Base-by-base conservation (phyloP, 306 rosid genomes). In the Vigna mungo region DNA sequence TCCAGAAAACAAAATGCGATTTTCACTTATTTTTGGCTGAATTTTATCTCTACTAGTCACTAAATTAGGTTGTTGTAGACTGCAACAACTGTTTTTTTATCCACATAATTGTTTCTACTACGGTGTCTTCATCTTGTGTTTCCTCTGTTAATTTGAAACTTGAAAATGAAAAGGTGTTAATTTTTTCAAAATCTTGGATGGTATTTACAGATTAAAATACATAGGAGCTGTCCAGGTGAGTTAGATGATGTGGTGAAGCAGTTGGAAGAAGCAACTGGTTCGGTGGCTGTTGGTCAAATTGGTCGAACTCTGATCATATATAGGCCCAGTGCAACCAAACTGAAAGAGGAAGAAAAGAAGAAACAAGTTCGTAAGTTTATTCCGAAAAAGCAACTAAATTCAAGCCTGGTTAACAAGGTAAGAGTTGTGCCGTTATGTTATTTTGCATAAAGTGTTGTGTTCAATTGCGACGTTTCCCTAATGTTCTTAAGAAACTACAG, bases 261-360 rank as follows among this genome's bases (percentile, higher is more conserved):
- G 75, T 68, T 90, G 80, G 93, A 88, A 85, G 86, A 86, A 78
- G 69, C 82, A 78, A 90, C 96, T 18, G 88, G 93, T 67, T 92
- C 96, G 0, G 97, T 92, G 81, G 86, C 90, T 46, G 91, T 92
- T 20, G 83, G 90, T 60, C 83, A 82, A 74, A 89, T 92, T 71
- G 98, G 98, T 64, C 85, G 97, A 81, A 92, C 97, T 17, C 75
- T 90, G 63, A 89, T 90, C 52, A 72, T 94, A 66, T 94, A 89
- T 79, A 76, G 89, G 83, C 98, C 98, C 34, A 94, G 98, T 83
- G 83, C 89, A 70, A 60, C 93, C 72, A 92, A 90, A 87, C 48
- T 89, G 91, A 89, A 94, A 85, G 96, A 88, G 7, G 97, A 90
- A 87, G 95, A 92, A 87, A 88, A 94, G 87, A 94, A 78, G 86